phyloP scores from a whole-genome alignment of 805 yeast species.

The Pichia rugopelliculosa region DNA sequence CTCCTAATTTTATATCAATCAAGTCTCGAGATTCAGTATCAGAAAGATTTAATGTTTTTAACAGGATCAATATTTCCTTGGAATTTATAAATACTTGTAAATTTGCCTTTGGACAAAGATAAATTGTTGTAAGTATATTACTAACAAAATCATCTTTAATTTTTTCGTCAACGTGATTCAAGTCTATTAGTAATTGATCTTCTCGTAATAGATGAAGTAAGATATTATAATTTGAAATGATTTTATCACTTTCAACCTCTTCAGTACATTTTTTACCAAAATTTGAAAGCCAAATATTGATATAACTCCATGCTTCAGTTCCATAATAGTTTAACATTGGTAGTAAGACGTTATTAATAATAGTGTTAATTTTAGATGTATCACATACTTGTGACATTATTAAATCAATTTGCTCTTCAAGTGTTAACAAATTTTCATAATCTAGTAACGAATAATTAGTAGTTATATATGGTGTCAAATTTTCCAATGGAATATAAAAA shows the following conservation, averaged over 20 bases:
- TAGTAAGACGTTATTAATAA: constrained; percentile 13
- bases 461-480: constrained; percentile 7
- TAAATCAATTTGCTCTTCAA: constrained; percentile 16
- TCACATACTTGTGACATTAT: constrained; percentile 13
- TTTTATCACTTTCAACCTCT: constrained; percentile 2
- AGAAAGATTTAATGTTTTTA: constrained; percentile 12
- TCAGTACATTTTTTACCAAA: constrained; percentile 12
- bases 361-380: background rate
- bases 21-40: background rate
- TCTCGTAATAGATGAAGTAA: constrained; percentile 18
- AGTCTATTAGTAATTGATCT: constrained; percentile 13
- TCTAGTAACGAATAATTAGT: constrained; percentile 16
- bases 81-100: constrained; percentile 19
- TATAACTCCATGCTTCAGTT: constrained; percentile 10
- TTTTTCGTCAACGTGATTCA: constrained; percentile 1
- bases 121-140: constrained; percentile 18
- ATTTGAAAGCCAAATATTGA: constrained; percentile 18
- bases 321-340: constrained; percentile 16
- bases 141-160: constrained; percentile 14
- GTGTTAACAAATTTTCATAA: constrained; percentile 13
- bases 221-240: constrained; percentile 8
- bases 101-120: constrained; percentile 21
- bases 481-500: constrained; percentile 19
- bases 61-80: constrained; percentile 21
- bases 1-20: background rate